Conservation (phyloP, 2,329 filamentous ascomycete genomes). For the Amphichorda felina region DNA sequence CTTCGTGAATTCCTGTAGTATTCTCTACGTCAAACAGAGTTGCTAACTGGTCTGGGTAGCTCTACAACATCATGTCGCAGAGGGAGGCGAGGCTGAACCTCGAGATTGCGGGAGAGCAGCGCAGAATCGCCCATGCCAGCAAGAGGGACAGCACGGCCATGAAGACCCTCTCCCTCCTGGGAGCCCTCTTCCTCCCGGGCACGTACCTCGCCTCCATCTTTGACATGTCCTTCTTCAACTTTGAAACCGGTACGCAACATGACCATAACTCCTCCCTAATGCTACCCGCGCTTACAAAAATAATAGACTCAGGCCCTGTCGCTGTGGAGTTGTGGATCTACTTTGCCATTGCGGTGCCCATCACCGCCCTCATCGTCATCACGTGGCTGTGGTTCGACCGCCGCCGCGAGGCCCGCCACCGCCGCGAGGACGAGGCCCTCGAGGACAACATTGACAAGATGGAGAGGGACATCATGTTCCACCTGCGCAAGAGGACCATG, state of each 20-base stretch:
- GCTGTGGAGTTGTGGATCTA: constrained; percentile 48
- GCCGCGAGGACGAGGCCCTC: constrained; percentile 35
- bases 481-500: constrained; percentile 44
- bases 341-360: constrained; percentile 46
- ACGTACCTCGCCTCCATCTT: constrained; percentile 53
- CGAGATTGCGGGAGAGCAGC: constrained; percentile 49
- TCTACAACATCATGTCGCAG: constrained; percentile 56
- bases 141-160: constrained; percentile 52
- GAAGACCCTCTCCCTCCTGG: constrained; percentile 53
- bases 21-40: background rate
- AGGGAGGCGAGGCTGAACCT: constrained; percentile 53
- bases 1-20: too few relatives aligned
- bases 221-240: constrained; percentile 57
- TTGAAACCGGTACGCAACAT: constrained; percentile 24
- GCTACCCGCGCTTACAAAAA: too few relatives aligned
- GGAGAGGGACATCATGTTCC: constrained; percentile 44
- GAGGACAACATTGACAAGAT: constrained; percentile 43
- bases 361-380: constrained; percentile 41
- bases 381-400: constrained; percentile 43
- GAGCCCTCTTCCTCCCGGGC: constrained; percentile 50
- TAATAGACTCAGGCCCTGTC: constrained; percentile 25
- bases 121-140: constrained; percentile 44
- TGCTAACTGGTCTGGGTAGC: constrained; percentile 18
- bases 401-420: constrained; percentile 34
- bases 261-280: too few relatives aligned